Base-by-base conservation (phyloP, 192 early-diverging fungal species). In the Podila verticillata region DNA sequence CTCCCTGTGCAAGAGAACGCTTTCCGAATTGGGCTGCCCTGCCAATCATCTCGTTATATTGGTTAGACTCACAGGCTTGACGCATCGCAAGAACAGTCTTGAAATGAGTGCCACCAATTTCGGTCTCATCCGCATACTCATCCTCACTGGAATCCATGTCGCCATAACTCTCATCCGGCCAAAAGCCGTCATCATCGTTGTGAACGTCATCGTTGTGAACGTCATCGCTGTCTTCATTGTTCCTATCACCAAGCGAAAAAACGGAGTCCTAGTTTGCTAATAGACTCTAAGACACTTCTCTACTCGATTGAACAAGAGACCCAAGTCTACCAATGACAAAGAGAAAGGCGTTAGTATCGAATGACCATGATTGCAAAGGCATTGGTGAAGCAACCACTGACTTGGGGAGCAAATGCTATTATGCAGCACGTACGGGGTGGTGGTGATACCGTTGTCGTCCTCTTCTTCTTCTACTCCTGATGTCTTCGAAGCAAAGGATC, bases 151-250 rank as follows among this genome's bases (percentile, higher is more conserved):
- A 57, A 57, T 57, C 57, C 26, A 24, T 0, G 7, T 7, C 7
- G 57, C 57, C 24, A 57, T 7, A 57, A 24, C 57, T 57, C 24
- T 2, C 15, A 24, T 57, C 57, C 26, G 57, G 57, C 35, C 26
- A 57, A 57, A 57, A 57, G 57, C 26, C 57, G 57, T 57, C 57
- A 7, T 57, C 26, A 57, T 57, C 24, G 57, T n/a, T n/a, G n/a
- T n/a, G n/a, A n/a, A n/a, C n/a, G n/a, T n/a, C n/a, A n/a, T n/a
- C n/a, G n/a, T 57, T 57, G 26, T 57, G 57, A 57, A 30, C 26
- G 26, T 57, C 26, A 57, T 57, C 57, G n/a, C 57, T 26, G 57
- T 57, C 24, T 29, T 57, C 57, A n/a, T n/a, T n/a, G n/a, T n/a
- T n/a, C n/a, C n/a, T n/a, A 57, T 57, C 57, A 3, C 57, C 57